Evolutionary conservation across 1,284 basidiomycete species (phyloP), one percentile per base, ranked within the genome.

Genomic region (Pseudozyma sp.): DNA sequence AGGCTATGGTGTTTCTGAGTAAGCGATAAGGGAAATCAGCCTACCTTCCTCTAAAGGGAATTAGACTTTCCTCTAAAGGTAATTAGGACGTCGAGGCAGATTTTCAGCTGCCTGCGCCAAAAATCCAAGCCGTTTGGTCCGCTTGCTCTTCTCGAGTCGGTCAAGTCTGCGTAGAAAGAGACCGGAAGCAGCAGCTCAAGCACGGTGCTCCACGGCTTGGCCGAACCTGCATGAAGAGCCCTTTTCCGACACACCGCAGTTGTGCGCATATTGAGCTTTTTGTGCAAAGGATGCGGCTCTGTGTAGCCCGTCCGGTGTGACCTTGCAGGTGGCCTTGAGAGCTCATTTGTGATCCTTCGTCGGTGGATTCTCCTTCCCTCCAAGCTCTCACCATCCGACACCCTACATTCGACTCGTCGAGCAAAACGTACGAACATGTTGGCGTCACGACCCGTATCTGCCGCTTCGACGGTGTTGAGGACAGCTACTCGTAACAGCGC

Each of bases 1-100:
- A 31, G 25, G 25, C 25, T 31, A 31, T 31, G 25, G 25, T 31
- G 39, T 19, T 31, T 19, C 39, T 34, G 25, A 13, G 47, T 34
- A n/a, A 13, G 47, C 52, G 69, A 71, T 71, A 71, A 71, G 69
- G 13, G 49, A 36, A 48, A 66, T 71, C 58, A 31, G 21, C 25
- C 1, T 16, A 42, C 67, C 63, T 74, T 59, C 71, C 71, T 75
- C 52, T 75, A 70, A 75, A 70, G 72, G 72, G 25, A 75, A 75
- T 70, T 73, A 12, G 34, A 38, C n/a, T 52, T 73, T 51, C 65
- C 70, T 73, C 39, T 73, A 73, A 68, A 60, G 70, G 70, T 54
- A 72, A 64, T 39, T 21, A 21, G 21, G 52, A 11, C 13, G 36
- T 18, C 21, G 25, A 21, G 52, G n/a, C 14, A 14, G 39, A 53